phyloP scores from a whole-genome alignment of 768 basidiomycete genomes.

The Suillus alpinus region DNA sequence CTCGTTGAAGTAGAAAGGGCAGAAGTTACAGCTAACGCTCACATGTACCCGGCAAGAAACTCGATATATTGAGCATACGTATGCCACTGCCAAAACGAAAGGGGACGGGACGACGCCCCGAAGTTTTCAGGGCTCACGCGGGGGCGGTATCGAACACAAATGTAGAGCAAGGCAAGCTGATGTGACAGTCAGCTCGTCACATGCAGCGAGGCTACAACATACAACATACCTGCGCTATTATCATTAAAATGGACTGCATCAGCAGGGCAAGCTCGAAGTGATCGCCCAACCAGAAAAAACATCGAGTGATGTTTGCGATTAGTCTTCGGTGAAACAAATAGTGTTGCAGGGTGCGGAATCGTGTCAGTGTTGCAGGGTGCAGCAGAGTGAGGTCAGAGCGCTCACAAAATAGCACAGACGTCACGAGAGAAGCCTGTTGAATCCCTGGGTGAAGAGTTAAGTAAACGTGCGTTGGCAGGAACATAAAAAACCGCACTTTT shows the following conservation, averaged over 20 bases:
- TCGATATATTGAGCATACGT: constrained; percentile 78
- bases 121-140: constrained; percentile 55
- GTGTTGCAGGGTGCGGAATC: constrained; percentile 10
- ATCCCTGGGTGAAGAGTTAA: constrained; percentile 47
- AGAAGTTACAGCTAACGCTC: constrained; percentile 9
- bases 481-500: constrained; percentile 46
- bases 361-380: constrained; percentile 10
- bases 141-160: constrained; percentile 75
- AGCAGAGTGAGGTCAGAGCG: constrained; percentile 6
- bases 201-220: not conserved
- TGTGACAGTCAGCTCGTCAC: constrained; percentile 14
- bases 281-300: constrained; percentile 88
- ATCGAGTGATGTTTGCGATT: constrained; percentile 81
- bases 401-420: constrained; percentile 79
- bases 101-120: constrained; percentile 58
- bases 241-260: constrained; percentile 84
- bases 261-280: constrained; percentile 75
- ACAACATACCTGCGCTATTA: constrained; percentile 66
- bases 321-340: constrained; percentile 41
- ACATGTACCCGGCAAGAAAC: constrained; percentile 80
- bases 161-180: constrained; percentile 76
- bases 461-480: constrained; percentile 3
- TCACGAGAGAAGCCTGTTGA: constrained; percentile 85
- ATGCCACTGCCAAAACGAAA: constrained; percentile 86
- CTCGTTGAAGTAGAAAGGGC: constrained; percentile 8